Conservation (phyloP, 2,329 filamentous ascomycete species). For the Colletotrichum tabaci region DNA sequence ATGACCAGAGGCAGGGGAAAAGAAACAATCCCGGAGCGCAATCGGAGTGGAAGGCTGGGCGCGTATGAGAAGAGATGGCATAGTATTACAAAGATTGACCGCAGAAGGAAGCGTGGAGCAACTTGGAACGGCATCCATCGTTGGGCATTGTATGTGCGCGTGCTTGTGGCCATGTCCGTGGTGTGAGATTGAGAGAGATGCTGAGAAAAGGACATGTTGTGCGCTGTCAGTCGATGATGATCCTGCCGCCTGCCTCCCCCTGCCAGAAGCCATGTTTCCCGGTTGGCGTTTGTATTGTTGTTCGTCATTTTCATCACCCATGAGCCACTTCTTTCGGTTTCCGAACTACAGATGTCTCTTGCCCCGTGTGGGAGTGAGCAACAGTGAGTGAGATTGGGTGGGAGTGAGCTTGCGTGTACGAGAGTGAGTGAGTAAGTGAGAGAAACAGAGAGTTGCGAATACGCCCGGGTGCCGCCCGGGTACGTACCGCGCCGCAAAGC, state of each 20-base stretch:
- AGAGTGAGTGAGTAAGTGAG: not conserved
- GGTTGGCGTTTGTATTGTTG: not conserved
- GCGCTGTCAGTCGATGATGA: conserved; percentile 1
- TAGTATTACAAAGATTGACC: conserved; percentile 5
- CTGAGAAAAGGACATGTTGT: not conserved
- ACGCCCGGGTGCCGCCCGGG: not conserved
- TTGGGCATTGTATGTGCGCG: not conserved
- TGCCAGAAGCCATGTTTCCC: not conserved
- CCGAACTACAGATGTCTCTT: not conserved
- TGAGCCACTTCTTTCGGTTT: not conserved
- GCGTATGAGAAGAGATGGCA: conserved; percentile 9
- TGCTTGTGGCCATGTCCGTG: not conserved
- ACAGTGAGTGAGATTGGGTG: not conserved
- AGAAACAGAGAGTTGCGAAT: not conserved
- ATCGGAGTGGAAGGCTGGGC: conserved; percentile 7
- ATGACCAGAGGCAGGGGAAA: not conserved
- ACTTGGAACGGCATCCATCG: conserved; percentile 10
- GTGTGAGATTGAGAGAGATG: not conserved
- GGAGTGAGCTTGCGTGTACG: too few relatives aligned
- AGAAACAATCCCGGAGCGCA: conserved; percentile 10
- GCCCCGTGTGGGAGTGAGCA: not conserved
- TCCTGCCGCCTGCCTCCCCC: not conserved
- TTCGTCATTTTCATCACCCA: not conserved
- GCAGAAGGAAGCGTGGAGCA: not conserved
- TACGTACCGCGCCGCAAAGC: not conserved